These are phyloP conservation scores for Pyrus communis DNA, from an alignment of 306 rosid genomes.

Conservation along the genomic window DNA sequence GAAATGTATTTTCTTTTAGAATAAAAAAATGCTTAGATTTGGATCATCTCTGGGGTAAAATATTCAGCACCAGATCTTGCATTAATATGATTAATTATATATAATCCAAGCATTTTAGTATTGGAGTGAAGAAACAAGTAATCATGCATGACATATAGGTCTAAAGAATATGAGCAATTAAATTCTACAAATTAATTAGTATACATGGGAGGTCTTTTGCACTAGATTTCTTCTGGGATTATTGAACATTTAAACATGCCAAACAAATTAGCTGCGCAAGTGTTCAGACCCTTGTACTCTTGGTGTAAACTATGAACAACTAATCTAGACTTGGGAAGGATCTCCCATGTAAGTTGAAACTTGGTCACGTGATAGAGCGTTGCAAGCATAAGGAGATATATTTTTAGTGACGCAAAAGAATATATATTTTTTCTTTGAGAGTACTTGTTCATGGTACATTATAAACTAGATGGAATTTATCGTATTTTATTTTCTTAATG, in stretches of 20 bases:
- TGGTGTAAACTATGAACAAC: not conserved
- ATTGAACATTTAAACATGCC: not conserved
- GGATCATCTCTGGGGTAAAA: not conserved
- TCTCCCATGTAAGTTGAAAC: too few species aligned
- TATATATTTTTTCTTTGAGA: too few species aligned
- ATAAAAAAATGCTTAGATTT: not conserved
- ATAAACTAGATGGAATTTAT: too few species aligned
- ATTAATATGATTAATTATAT: not conserved
- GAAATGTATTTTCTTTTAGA: not conserved
- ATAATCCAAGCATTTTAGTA: not conserved
- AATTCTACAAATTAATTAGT: not conserved
- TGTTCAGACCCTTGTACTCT: not conserved
- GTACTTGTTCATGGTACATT: too few species aligned
- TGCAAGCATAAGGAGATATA: too few species aligned
- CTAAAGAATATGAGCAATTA: not conserved
- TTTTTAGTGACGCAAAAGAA: too few species aligned
- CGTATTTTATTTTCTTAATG: too few species aligned
- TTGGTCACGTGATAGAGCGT: too few species aligned
- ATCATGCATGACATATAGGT: not conserved
- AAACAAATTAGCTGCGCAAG: not conserved
- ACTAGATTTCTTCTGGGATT: not conserved
- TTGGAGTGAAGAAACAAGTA: not conserved
- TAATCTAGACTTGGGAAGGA: not conserved
- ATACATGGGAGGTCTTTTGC: not conserved
- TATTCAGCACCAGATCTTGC: not conserved